phyloP scores from a whole-genome alignment of 2,329 filamentous ascomycete genomes.

The Boeremia lycopersici region DNA sequence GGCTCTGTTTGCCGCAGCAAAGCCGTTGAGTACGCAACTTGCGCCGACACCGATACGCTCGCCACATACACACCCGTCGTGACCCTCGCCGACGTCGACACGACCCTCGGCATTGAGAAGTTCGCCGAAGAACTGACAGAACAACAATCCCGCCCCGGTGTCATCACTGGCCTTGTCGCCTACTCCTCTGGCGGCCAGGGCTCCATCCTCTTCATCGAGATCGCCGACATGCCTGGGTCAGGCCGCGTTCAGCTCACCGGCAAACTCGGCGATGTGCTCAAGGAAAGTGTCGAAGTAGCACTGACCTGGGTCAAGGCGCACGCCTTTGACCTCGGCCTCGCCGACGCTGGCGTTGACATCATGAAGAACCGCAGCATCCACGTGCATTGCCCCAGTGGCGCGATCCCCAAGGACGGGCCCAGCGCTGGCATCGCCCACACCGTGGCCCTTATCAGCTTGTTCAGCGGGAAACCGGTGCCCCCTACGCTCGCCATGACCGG shows the following conservation, averaged over 20 bases:
- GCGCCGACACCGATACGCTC: conserved; percentile 73
- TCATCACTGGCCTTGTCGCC: conserved; percentile 94
- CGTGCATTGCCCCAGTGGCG: conserved; percentile 92
- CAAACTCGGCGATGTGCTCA: conserved; percentile 94
- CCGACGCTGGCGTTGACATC: conserved; percentile 83
- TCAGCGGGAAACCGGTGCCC: conserved; percentile 83
- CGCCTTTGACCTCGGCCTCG: conserved; percentile 84
- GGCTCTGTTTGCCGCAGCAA: conserved; percentile 85
- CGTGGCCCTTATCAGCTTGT: conserved; percentile 88
- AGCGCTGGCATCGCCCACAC: conserved; percentile 91
- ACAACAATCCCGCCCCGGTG: conserved; percentile 78
- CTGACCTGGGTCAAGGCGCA: conserved; percentile 97
- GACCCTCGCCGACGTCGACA: conserved; percentile 80
- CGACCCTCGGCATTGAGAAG: conserved; percentile 88
- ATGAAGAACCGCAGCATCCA: conserved; percentile 95
- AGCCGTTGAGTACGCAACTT: conserved; percentile 91
- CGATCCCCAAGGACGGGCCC: conserved; percentile 90
- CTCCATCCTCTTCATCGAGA: conserved; percentile 97
- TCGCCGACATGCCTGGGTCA: conserved; percentile 93
- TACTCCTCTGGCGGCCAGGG: conserved; percentile 93
- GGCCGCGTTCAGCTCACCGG: conserved; percentile 94
- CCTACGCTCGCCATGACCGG: conserved; percentile 95
- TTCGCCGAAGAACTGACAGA: conserved; percentile 97
- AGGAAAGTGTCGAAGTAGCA: conserved; percentile 95
- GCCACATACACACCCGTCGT: conserved; percentile 73